These are phyloP conservation scores for Bothriochloa decipiens DNA, from an alignment of 176 grass and related monocot genomes.

Conservation along the genomic window DNA sequence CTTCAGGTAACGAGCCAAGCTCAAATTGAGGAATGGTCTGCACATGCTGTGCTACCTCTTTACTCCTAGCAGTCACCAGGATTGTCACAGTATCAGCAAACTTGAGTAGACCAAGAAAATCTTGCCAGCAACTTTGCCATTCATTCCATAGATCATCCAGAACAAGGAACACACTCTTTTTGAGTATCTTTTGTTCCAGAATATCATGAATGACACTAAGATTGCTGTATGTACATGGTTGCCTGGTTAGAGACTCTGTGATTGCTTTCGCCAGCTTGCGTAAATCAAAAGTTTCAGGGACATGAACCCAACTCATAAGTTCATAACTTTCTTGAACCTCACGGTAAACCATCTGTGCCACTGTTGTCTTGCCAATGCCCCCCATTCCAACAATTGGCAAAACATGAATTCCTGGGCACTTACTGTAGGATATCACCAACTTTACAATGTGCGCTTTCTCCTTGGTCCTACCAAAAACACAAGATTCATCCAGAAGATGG, in stretches of 20 bases:
- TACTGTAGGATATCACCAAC: neutral
- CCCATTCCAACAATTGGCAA: slow-evolving; percentile 52
- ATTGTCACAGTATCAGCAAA: slow-evolving; percentile 26
- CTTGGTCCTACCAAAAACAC: slow-evolving; percentile 39
- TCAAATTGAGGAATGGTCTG: neutral
- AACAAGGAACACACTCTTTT: slow-evolving; percentile 45
- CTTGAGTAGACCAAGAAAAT: slow-evolving; percentile 3
- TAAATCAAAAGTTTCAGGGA: slow-evolving; percentile 49
- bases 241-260: slow-evolving; percentile 16
- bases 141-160: slow-evolving; percentile 57
- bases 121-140: slow-evolving; percentile 18
- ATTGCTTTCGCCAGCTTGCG: slow-evolving; percentile 26
- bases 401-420: slow-evolving; percentile 1
- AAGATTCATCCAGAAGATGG: slow-evolving; percentile 40
- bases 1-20: slow-evolving; percentile 22
- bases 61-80: slow-evolving; percentile 49
- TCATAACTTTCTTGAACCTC: slow-evolving; percentile 41
- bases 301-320: slow-evolving; percentile 46
- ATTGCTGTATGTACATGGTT: neutral
- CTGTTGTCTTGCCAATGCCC: slow-evolving; percentile 60
- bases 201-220: slow-evolving; percentile 21
- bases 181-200: neutral
- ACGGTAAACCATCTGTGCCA: slow-evolving; percentile 54
- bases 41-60: slow-evolving; percentile 35
- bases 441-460: slow-evolving; percentile 43